Evolutionary conservation across 108 stramenopile species (phyloP).

Genomic region (Discostella pseudostelligera): DNA sequence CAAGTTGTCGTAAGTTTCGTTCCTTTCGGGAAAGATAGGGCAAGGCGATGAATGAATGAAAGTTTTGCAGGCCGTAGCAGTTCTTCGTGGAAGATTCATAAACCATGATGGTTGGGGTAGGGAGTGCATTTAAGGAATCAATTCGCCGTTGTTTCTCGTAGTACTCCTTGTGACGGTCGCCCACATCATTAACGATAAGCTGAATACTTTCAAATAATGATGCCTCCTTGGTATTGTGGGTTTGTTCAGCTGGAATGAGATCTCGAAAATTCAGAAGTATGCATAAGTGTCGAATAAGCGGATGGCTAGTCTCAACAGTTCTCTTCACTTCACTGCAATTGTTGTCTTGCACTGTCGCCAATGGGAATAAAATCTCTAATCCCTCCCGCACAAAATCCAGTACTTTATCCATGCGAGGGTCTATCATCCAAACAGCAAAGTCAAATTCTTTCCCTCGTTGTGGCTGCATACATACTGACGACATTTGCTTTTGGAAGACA

Average conservation of each 20-base stretch:
- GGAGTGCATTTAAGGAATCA: background rate
- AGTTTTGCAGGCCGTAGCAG: slow-evolving; percentile 33
- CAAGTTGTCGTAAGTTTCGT: slow-evolving; percentile 20
- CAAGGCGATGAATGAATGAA: slow-evolving; percentile 45
- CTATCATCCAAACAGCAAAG: slow-evolving; percentile 42
- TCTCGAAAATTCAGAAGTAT: slow-evolving; percentile 51
- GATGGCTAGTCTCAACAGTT: slow-evolving; percentile 7
- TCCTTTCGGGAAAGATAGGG: slow-evolving; percentile 39
- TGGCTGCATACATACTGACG: slow-evolving; percentile 1
- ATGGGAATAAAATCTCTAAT: slow-evolving; percentile 32
- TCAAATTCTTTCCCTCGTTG: slow-evolving; percentile 26
- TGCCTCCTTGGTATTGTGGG: background rate
- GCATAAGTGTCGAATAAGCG: slow-evolving; percentile 33
- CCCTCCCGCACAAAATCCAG: slow-evolving; percentile 26
- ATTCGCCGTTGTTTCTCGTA: background rate
- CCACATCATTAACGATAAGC: slow-evolving; percentile 5
- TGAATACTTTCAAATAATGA: slow-evolving; percentile 11
- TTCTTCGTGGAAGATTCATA: slow-evolving; percentile 46
- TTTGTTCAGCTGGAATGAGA: background rate
- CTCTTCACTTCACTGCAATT: background rate
- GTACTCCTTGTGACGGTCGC: slow-evolving; percentile 5
- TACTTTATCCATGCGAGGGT: slow-evolving; percentile 28
- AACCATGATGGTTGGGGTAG: slow-evolving; percentile 27
- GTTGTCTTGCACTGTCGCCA: background rate
- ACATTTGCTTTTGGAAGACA: background rate